Base-by-base conservation (phyloP, 129 eudicot species). In the Glebionis coronaria region DNA sequence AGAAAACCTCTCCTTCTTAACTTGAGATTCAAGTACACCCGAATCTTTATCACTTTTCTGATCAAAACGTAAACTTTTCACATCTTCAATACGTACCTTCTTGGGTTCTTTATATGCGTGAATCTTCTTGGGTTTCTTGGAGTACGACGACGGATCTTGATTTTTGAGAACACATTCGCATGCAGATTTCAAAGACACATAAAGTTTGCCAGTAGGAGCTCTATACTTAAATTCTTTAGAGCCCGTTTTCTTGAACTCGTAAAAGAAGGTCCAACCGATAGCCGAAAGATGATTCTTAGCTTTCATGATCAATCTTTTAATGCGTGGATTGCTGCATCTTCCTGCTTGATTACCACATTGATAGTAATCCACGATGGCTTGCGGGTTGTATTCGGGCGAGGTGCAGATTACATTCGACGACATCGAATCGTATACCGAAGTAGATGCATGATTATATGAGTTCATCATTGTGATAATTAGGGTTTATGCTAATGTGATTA, bases 311-410 rank as follows among this genome's bases (percentile, higher is more conserved):
- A n/a, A n/a, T n/a, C n/a, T n/a, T n/a, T n/a, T n/a, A n/a, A n/a
- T n/a, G n/a, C n/a, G n/a, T n/a, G n/a, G n/a, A n/a, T n/a, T n/a
- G n/a, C 61, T 72, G 77, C 14, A 50, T 73, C 78, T 73, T 38
- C 78, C 71, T 42, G 38, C 2, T 23, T 63, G 46, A 73, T 53
- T 35, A 9, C 65, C 78, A 64, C 27, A 16, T 42, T 57, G 64
- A 54, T 58, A 73, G 49, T 73, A 73, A 63, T 44, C 21, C 19
- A 29, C 44, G 23, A 73, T 12, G 11, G 71, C 47, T 63, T 73
- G 38, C 54, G 65, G 78, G 65, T 54, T 64, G 57, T n/a, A 35
- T 35, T 63, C 71, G 0, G 65, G 78, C 9, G 63, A 46, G 27
- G 53, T n/a, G n/a, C n/a, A 64, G 5, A 53, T 20, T 0, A 73